These are phyloP conservation scores for Geotrichum histeridarum DNA, from an alignment of 1,139 yeast species.

Conservation along the genomic window DNA sequence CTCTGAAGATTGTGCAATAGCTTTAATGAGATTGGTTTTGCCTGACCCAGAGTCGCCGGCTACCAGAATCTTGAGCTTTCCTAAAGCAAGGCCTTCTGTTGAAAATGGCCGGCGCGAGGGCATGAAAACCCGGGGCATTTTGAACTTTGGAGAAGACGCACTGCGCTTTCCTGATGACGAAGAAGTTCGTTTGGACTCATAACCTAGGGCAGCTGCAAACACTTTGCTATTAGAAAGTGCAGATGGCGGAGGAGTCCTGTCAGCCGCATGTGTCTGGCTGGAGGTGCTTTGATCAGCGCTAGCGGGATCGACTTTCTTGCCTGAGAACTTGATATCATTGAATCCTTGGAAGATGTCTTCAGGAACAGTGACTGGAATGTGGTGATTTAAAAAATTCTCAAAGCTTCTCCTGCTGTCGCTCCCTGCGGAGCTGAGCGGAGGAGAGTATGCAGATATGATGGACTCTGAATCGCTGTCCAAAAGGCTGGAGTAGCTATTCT, in stretches of 20 bases:
- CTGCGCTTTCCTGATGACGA: not conserved
- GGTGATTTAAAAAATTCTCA: not conserved
- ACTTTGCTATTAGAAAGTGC: conserved; percentile 4
- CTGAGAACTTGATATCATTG: too few species aligned
- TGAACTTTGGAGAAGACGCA: conserved; percentile 12
- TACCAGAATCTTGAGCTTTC: conserved; percentile 15
- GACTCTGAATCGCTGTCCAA: conserved; percentile 7
- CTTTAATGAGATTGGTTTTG: conserved; percentile 29
- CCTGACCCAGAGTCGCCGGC: conserved; percentile 28
- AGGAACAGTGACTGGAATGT: too few species aligned
- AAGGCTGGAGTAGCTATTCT: not conserved
- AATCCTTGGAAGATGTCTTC: not conserved
- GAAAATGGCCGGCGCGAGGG: conserved; percentile 13
- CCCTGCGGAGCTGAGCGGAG: conserved; percentile 1
- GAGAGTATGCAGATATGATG: conserved; percentile 1
- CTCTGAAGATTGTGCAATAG: conserved; percentile 25
- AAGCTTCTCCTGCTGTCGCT: not conserved
- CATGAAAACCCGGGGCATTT: conserved; percentile 15
- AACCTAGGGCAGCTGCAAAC: conserved; percentile 7
- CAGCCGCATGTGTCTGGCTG: not conserved
- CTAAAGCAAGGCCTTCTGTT: conserved; percentile 12
- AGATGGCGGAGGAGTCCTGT: not conserved
- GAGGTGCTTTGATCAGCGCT: too few species aligned
- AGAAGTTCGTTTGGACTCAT: not conserved
- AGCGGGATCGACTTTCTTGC: too few species aligned